Evolutionary conservation across 2,329 filamentous ascomycete species (phyloP), one percentile per base, ranked within the genome.

Genomic region (Pseudocercospora fijiensis): DNA sequence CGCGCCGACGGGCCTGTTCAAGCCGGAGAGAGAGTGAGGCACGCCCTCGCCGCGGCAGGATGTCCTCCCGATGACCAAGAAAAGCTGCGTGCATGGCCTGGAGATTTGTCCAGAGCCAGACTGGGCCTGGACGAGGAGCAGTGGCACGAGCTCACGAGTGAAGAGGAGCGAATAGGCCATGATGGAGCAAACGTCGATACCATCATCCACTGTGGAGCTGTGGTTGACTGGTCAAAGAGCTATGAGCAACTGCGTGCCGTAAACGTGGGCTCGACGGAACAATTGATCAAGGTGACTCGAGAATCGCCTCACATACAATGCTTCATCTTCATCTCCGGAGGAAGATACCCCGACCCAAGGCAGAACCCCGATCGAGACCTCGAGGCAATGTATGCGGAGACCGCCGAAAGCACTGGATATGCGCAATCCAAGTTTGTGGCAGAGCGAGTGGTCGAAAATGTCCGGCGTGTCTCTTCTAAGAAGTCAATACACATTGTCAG

Each of bases 201-300:
- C 11, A 60, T 60, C 47, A 60, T 60, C 26, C 58, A 60, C 51
- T 60, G 58, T 20, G 58, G 58, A 13, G 58, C 58, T 41, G 58
- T 60, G n/a, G 49, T 60, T 10, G 37, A 60, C 22, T 60, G 58
- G 58, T 53, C 49, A 20, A 55, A 60, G 26, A 43, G 47, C 20
- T 60, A 60, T 47, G 26, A 37, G 9, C 45, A 60, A 9, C 58
- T 60, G 6, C 27, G 53, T 11, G 58, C 47, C 20, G 47, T 47
- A 1, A 60, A 60, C 41, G 49, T 52, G 8, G 22, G 4, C 16
- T 52, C 49, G 24, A 52, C 49, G 6, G 20, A 11, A 26, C 49
- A 52, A 22, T 11, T 52, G 49, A 11, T 52, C 16, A 26, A 24
- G 11, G 7, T 52, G 49, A 28, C 49, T 16, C 13, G 24, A 9